These are phyloP conservation scores for Capillidium rhysosporum DNA, from an alignment of 371 early-diverging fungal genomes.

Conservation along the genomic window DNA sequence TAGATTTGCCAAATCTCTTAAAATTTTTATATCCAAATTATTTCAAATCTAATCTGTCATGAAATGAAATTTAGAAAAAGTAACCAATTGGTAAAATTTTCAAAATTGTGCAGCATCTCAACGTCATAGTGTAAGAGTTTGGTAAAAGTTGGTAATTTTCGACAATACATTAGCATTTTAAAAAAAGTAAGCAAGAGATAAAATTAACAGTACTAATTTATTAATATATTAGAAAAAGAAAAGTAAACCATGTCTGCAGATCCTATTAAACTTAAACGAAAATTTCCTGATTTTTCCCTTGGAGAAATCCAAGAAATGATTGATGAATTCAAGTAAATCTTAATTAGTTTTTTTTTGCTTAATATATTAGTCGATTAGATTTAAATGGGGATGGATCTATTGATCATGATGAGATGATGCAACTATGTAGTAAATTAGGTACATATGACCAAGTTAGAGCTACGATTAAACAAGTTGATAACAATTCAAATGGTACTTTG, in stretches of 20 bases:
- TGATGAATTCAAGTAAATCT: constrained; percentile 34
- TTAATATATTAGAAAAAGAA: no score
- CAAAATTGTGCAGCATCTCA: no score
- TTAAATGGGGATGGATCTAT: constrained; percentile 52
- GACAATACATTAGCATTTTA: no score
- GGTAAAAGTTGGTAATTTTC: no score
- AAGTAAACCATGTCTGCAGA: neutral
- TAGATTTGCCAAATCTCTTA: no score
- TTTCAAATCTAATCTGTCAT: no score
- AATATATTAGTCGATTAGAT: constrained; percentile 33
- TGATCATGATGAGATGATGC: constrained; percentile 45
- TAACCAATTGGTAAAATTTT: no score
- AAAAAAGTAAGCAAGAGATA: no score
- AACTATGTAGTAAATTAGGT: constrained; percentile 47
- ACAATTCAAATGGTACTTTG: constrained; percentile 47
- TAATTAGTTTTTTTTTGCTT: neutral
- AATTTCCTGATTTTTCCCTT: constrained; percentile 33
- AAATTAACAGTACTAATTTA: no score
- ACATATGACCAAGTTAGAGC: constrained; percentile 58
- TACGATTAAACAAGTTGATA: constrained; percentile 44
- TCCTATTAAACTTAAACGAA: constrained; percentile 21
- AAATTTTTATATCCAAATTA: no score
- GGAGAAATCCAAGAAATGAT: constrained; percentile 35
- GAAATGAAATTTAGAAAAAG: no score
- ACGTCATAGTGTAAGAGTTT: no score